These are phyloP conservation scores for Cryptosporidium tyzzeri DNA, from an alignment of 169 alveolate species.

Conservation along the genomic window DNA sequence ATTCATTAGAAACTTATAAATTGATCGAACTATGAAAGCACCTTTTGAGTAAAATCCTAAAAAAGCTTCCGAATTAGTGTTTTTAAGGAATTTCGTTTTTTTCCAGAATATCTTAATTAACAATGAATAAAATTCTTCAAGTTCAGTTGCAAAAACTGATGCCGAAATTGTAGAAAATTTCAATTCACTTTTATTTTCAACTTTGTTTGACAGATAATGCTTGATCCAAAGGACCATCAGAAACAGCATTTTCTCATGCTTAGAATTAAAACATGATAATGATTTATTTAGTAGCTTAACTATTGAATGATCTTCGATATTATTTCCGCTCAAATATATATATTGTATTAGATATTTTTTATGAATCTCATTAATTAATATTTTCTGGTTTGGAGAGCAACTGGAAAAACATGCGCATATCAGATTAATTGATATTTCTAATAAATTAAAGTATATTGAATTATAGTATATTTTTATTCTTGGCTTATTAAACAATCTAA, in stretches of 20 bases:
- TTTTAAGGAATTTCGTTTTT: background rate
- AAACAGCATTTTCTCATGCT: conserved; percentile 22
- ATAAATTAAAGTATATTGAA: background rate
- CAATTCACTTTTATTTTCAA: background rate
- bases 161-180: background rate
- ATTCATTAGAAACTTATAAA: conserved; percentile 3
- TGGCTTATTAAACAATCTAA: background rate
- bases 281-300: conserved; percentile 1
- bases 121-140: conserved; percentile 21
- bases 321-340: conserved; percentile 8
- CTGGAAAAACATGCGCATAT: background rate
- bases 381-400: conserved; percentile 1
- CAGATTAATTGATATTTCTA: conserved; percentile 4
- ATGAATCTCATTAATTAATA: background rate
- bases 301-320: background rate
- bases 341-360: conserved; percentile 33
- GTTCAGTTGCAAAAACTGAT: conserved; percentile 7
- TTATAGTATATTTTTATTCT: background rate
- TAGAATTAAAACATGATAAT: background rate
- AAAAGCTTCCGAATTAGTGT: background rate
- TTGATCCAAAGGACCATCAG: conserved; percentile 11
- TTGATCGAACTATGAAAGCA: background rate
- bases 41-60: background rate
- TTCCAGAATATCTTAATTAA: conserved; percentile 45
- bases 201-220: conserved; percentile 5